Base-by-base conservation (phyloP, 805 yeast genomes). In the Wickerhamomyces bovis region DNA sequence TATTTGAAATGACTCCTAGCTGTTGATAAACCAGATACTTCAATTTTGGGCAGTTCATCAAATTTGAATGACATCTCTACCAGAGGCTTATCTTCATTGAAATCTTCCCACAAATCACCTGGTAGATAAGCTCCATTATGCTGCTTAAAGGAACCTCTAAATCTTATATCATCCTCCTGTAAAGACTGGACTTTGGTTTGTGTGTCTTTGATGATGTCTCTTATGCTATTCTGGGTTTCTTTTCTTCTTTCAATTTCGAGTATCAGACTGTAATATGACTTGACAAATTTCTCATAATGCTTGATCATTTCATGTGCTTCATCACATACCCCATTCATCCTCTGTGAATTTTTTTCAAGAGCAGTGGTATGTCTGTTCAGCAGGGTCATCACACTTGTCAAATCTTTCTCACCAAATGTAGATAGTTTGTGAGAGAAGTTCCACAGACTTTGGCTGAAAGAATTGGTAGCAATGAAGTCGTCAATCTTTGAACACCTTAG, bases 91-190 rank as follows among this genome's bases (percentile, higher is more conserved):
- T 63, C 62, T 30, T 64, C 71, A 31, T 67, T 63, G 36, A 72
- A 62, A 3, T 72, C 71, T 1, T 70, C 65, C 79, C 80, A 77
- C 3, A 78, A 63, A 49, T 76, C 77, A 40, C 39, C 44, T 0
- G 90, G 90, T 13, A 83, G 63, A 51, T 62, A 83, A 38, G 74
- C 75, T 0, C 82, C 83, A 61, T 80, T 70, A 6, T 64, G 58
- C 2, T 58, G 52, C 40, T 79, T 51, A 52, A 83, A 83, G 11
- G 56, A 45, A 18, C 65, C 55, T 38, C 86, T 65, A 12, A 62
- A 57, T 1, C 56, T 58, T 33, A 61, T 57, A 50, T 83, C 89
- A 3, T 72, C 70, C 5, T 61, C 56, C 43, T 71, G 68, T 4
- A 78, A 53, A 4, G 57, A 45, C 15, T 65, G 53, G 15, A 83